Base-by-base conservation (phyloP, 2,329 filamentous ascomycete species). In the Torrubiella hemipterigena region DNA sequence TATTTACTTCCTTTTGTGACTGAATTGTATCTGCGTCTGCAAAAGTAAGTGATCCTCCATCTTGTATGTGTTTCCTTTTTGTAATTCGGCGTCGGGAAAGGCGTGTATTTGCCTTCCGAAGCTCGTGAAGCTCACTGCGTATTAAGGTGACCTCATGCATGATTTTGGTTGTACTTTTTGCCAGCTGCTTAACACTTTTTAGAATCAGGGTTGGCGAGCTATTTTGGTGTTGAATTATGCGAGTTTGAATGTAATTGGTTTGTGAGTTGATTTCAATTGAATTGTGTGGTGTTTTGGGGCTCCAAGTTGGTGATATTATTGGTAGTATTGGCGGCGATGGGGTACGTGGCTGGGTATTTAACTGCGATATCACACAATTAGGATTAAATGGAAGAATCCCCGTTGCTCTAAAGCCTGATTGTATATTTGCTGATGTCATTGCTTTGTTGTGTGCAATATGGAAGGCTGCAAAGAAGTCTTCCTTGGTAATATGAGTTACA, bases 371-470 rank as follows among this genome's bases (percentile, higher is more conserved):
- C 17, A 54, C 48, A 29, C 31, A 40, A 19, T 51, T 35, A 40
- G 45, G 46, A 39, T 54, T 30, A 27, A 46, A 42, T 37, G 45
- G 50, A 31, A 51, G 37, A 38, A 57, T 38, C 15, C 52, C 38
- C 42, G 49, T 46, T 36, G 42, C 46, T 43, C 37, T 29, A 40
- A 55, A 54, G 32, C 41, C 40, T 47, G 32, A 35, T 29, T 38
- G 24, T 20, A 48, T 46, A 35, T 54, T 55, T 34, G 39, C 31
- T 28, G 34, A 11, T 28, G 40, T 53, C 30, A 55, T 41, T 32
- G 41, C 35, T 24, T 37, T n/a, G 10, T 36, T 28, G 42, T 42
- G 49, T 16, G 47, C 49, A 25, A 39, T 38, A 18, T 39, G 35
- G 38, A 49, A 53, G 29, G 40, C 42, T 34, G 38, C 35, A 35